Conservation (phyloP, 306 rosid species). For the Parietaria judaica region DNA sequence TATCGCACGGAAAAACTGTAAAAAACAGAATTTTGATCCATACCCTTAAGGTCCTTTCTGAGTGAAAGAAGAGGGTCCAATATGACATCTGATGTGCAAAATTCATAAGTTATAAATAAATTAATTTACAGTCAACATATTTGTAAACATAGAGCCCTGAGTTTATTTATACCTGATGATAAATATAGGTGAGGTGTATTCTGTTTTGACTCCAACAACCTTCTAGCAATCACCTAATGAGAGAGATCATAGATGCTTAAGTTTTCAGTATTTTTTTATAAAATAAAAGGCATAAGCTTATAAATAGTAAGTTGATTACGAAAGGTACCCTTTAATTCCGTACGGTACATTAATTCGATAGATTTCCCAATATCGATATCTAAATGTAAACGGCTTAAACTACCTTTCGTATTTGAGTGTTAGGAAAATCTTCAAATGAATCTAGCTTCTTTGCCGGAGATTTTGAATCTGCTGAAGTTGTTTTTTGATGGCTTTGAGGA, state of each 20-base stretch:
- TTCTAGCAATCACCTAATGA: conserved; percentile 80
- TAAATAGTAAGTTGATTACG: too few species aligned
- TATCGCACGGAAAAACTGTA: conserved; percentile 5
- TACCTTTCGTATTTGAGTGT: conserved; percentile 94
- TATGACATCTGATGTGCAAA: conserved; percentile 50
- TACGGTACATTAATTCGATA: too few species aligned
- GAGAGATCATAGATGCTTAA: too few species aligned
- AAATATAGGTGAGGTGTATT: conserved; percentile 80
- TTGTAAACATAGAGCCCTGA: conserved; percentile 3
- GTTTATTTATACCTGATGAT: conserved; percentile 58
- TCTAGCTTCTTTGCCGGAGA: conserved; percentile 44
- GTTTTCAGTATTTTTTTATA: too few species aligned
- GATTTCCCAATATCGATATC: not conserved
- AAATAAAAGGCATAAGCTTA: not conserved
- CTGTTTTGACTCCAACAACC: conserved; percentile 86
- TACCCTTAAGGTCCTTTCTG: conserved; percentile 88
- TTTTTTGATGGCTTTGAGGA: conserved; percentile 34
- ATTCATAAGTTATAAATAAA: conserved; percentile 22
- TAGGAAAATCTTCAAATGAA: conserved; percentile 77
- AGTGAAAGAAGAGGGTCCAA: conserved; percentile 92
- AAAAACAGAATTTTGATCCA: conserved; percentile 12
- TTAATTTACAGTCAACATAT: conserved; percentile 12
- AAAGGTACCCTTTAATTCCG: too few species aligned
- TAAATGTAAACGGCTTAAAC: conserved; percentile 14
- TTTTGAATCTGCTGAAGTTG: conserved; percentile 35